phyloP scores from a whole-genome alignment of 2,329 filamentous ascomycete species.

The Colletotrichum tropicicola region DNA sequence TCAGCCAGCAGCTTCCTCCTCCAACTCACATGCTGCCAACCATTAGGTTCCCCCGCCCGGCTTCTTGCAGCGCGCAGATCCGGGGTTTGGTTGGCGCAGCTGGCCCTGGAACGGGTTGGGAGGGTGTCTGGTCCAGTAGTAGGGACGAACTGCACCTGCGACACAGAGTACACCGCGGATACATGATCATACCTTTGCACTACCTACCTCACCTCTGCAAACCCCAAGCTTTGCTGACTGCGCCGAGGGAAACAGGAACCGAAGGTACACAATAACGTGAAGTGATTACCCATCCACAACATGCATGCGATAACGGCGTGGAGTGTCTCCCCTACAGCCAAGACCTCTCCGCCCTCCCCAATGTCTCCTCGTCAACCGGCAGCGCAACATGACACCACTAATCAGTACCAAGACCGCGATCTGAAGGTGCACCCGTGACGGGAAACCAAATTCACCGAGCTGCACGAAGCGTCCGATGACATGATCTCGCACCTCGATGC shows the following conservation, averaged over 20 bases:
- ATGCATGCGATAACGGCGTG: slow-evolving; percentile 10
- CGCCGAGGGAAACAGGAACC: not conserved
- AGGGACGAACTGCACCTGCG: not conserved
- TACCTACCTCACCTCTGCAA: not conserved
- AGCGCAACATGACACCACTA: too few species aligned
- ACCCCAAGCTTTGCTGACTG: not conserved
- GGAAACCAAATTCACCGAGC: too few species aligned
- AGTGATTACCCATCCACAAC: not conserved
- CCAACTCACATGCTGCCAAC: not conserved
- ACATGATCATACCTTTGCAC: not conserved
- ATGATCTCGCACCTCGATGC: too few species aligned
- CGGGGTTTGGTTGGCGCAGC: slow-evolving; percentile 13
- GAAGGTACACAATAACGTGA: not conserved
- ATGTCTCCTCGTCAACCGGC: not conserved
- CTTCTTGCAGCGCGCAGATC: slow-evolving; percentile 26
- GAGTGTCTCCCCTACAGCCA: too few species aligned
- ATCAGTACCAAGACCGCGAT: too few species aligned
- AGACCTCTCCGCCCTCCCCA: not conserved
- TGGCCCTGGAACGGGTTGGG: not conserved
- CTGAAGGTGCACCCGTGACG: too few species aligned
- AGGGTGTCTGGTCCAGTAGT: not conserved
- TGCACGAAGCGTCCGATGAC: too few species aligned
- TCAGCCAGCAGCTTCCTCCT: not conserved
- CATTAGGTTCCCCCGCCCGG: slow-evolving; percentile 9
- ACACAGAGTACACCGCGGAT: not conserved